Base-by-base conservation (phyloP, 192 early-diverging fungal species). In the Entophlyctis luteolus region DNA sequence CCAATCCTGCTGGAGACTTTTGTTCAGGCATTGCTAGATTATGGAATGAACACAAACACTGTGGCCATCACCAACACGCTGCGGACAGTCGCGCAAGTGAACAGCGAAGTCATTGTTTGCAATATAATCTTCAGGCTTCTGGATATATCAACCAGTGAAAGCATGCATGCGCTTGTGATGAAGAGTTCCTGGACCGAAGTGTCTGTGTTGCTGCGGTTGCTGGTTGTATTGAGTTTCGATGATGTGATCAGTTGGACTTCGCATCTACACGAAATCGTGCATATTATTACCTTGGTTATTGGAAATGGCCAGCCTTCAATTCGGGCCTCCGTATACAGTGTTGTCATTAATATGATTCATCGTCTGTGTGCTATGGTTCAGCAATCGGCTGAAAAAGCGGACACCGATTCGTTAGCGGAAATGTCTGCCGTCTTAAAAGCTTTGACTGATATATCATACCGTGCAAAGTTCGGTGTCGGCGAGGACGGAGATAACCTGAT, bases 131-230 rank as follows among this genome's bases (percentile, higher is more conserved):
- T 87, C 5, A 84, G 88, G 5, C 5, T 56, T 5, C 20, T 37
- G 34, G 48, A 50, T 25, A 14, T 59, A n/a, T 23, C 49, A 16
- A 56, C 55, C 3, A 56, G 27, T 25, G 67, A 59, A 16, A 29
- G 5, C 34, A 48, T 69, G 4, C 73, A 84, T 5, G 79, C 86
- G 33, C 80, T 98, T 18, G 85, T 88, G 0, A 85, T 92, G 29
- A 93, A 95, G 67, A 81, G 87, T 57, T 81, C 88, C 37, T 96
- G 93, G 94, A 85, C 87, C n/a, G 91, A 98, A 71, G 93, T 98
- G 70, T 89, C 91, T 0, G 89, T 93, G 16, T 75, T 96, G 58
- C 77, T 94, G 55, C 86, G 95, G 14, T 89, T 95, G 75, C 85
- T 91, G 48, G 74, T 96, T 65, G 93, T 94, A 73, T 78, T 93